These are phyloP conservation scores for Ustilago xerochloae DNA, from an alignment of 1,284 basidiomycete genomes.

Conservation along the genomic window DNA sequence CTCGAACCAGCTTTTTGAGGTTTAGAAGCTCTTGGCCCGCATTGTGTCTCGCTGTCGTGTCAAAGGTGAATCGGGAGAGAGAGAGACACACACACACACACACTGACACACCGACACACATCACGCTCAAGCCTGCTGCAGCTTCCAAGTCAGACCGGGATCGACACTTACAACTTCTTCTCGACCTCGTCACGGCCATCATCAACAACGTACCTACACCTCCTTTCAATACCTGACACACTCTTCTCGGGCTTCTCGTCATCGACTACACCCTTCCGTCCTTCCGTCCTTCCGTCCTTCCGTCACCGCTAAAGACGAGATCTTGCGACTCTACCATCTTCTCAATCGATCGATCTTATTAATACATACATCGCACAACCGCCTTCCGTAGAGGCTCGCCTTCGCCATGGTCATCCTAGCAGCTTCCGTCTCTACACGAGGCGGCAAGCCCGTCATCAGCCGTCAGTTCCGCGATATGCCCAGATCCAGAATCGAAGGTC, in stretches of 20 bases:
- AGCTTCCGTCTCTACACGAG: slow-evolving; percentile 92
- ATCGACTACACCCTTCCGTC: neutral
- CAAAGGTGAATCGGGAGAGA: neutral
- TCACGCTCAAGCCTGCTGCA: slow-evolving; percentile 4
- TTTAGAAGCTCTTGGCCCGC: slow-evolving; percentile 12
- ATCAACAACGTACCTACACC: neutral
- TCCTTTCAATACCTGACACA: neutral
- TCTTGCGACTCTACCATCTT: too few species aligned
- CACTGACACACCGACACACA: neutral
- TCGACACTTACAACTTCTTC: slow-evolving; percentile 20
- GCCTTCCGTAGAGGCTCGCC: neutral
- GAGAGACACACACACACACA: slow-evolving; percentile 8
- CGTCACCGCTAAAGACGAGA: too few species aligned
- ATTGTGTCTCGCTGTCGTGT: slow-evolving; percentile 26
- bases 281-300: neutral
- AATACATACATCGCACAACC: neutral
- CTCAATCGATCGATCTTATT: too few species aligned
- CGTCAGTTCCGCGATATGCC: slow-evolving; percentile 96
- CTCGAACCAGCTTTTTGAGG: slow-evolving; percentile 35
- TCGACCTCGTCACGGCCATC: slow-evolving; percentile 5
- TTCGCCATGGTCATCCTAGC: slow-evolving; percentile 80
- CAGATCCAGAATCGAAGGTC: slow-evolving; percentile 89
- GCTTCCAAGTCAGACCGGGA: neutral
- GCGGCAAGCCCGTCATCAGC: slow-evolving; percentile 92
- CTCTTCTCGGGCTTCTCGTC: neutral